Percentiles rank a stretch among this genome's conserved stretches.
Evolutionary conservation across 495 filamentous ascomycete genomes (phyloP).

Genomic region (Aspergillus nanangensis): DNA sequence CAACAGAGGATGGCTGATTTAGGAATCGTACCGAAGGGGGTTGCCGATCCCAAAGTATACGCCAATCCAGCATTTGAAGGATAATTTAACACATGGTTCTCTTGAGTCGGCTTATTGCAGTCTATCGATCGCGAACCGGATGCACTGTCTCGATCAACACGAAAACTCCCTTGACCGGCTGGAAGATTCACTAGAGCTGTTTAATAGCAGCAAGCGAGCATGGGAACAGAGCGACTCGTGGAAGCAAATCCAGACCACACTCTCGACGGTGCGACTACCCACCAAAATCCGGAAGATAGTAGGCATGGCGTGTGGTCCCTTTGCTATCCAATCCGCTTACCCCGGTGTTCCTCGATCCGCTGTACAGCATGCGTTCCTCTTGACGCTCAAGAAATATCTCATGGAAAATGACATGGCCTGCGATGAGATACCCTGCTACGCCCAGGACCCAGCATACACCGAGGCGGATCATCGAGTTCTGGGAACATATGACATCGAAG

Average conservation of each 20-base stretch:
- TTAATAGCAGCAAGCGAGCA: background rate
- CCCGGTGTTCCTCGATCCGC: background rate
- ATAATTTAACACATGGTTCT: too few species aligned
- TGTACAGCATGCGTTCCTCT: slow-evolving; percentile 4
- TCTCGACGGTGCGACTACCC: background rate
- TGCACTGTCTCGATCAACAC: background rate
- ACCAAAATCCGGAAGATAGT: slow-evolving; percentile 15
- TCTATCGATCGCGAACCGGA: too few species aligned
- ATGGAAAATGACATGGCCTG: background rate
- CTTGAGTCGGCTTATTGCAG: too few species aligned
- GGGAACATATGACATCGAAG: slow-evolving; percentile 1
- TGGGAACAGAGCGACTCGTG: slow-evolving; percentile 1
- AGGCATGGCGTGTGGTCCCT: slow-evolving; percentile 14
- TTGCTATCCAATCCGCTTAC: background rate
- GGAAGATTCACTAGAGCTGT: background rate
- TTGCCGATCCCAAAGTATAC: too few species aligned
- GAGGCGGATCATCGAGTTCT: slow-evolving; percentile 12
- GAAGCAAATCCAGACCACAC: background rate
- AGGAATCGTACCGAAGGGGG: too few species aligned
- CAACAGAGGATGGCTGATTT: too few species aligned
- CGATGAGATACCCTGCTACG: slow-evolving; percentile 7
- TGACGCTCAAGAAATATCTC: background rate
- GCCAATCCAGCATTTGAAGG: too few species aligned
- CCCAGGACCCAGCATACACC: slow-evolving; percentile 24
- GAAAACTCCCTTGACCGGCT: background rate